Percentiles rank a stretch among this genome's conserved stretches.
phyloP scores from a whole-genome alignment of 768 basidiomycete species.

The Mycena sanguinolenta region DNA sequence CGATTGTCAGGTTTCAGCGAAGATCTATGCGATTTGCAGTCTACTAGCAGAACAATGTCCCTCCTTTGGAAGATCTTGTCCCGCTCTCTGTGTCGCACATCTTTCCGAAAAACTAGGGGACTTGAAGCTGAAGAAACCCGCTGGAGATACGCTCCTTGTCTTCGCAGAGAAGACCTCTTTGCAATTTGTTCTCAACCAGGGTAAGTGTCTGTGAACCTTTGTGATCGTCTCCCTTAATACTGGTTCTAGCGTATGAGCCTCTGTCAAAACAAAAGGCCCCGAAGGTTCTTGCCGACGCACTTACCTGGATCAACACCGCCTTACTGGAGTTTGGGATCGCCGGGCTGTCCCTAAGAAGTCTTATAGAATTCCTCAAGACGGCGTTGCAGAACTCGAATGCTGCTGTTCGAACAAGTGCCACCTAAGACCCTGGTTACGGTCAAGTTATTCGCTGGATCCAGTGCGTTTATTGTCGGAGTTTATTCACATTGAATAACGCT shows the following conservation, averaged over 20 bases:
- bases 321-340: conserved; percentile 92
- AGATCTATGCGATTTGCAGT: conserved; percentile 84
- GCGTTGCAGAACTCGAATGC: conserved; percentile 95
- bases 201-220: conserved; percentile 56
- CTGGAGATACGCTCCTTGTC: conserved; percentile 84
- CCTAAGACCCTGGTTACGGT: conserved; percentile 92
- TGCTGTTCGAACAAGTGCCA: conserved; percentile 92
- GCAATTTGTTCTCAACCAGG: conserved; percentile 94
- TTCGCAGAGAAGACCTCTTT: conserved; percentile 95
- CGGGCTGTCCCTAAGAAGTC: conserved; percentile 82
- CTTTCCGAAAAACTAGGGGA: conserved; percentile 96
- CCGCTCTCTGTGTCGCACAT: conserved; percentile 84
- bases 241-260: conserved; percentile 85
- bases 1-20: conserved; percentile 82
- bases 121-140: conserved; percentile 95
- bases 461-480: conserved; percentile 55
- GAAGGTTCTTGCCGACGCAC: conserved; percentile 93
- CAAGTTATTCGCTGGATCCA: conserved; percentile 90
- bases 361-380: conserved; percentile 93
- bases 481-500: conserved; percentile 12
- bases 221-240: conserved; percentile 14
- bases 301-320: conserved; percentile 89
- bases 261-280: conserved; percentile 96
- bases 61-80: conserved; percentile 87
- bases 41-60: conserved; percentile 84